Percentiles rank a stretch among this genome's conserved stretches.
Conservation (phyloP, 352 stramenopile species). For the Plasmopara muralis region DNA sequence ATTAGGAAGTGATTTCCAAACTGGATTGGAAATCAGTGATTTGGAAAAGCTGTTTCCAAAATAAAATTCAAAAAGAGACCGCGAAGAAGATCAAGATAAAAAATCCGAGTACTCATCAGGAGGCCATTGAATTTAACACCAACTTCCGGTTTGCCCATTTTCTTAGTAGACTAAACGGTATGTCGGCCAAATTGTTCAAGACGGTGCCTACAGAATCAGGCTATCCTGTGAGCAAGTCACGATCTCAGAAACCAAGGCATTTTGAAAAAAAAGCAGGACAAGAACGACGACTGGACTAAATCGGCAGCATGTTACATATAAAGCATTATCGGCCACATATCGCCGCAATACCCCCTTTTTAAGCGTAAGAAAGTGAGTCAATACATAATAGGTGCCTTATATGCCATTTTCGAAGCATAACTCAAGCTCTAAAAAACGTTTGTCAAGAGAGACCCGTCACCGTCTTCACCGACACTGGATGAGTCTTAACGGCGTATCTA, state of each 20-base stretch:
- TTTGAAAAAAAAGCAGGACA: no score
- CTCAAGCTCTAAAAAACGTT: background rate
- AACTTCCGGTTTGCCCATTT: conserved; percentile 1
- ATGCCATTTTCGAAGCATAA: background rate
- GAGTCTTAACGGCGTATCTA: background rate
- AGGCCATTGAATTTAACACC: no score
- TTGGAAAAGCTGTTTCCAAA: conserved; percentile 1
- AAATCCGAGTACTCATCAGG: no score
- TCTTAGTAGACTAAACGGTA: background rate
- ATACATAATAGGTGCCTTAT: background rate
- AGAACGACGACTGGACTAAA: background rate
- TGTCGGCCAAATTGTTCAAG: no score
- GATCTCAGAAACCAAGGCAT: no score
- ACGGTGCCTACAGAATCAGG: no score
- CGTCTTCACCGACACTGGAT: background rate
- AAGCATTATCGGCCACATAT: background rate
- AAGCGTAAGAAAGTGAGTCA: background rate
- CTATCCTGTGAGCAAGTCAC: no score
- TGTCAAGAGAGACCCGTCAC: background rate
- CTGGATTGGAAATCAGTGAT: background rate
- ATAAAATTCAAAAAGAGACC: background rate
- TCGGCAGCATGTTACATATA: background rate
- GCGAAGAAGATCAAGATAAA: background rate
- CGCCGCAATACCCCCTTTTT: background rate
- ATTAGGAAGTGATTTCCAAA: conserved; percentile 1